Conservation (phyloP, 106 monocot genomes). For the Chionographis japonica region DNA sequence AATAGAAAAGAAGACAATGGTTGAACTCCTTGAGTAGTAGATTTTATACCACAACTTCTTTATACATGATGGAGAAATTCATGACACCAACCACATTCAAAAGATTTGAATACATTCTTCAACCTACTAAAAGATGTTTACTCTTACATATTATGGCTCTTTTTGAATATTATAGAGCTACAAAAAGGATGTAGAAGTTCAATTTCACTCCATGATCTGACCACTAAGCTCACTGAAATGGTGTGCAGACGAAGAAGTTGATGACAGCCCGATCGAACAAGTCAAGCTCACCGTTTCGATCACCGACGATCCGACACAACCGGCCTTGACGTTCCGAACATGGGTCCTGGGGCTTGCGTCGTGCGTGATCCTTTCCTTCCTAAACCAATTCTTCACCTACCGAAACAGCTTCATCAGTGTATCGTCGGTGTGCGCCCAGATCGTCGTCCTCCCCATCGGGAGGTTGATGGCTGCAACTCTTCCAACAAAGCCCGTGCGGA, state of each 20-base stretch:
- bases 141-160: too few relatives aligned
- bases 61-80: too few relatives aligned
- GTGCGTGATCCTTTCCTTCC: constrained; percentile 14
- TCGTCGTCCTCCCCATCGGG: background rate
- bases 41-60: too few relatives aligned
- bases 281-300: constrained; percentile 17
- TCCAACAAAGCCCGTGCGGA: background rate
- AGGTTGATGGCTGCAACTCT: constrained; percentile 10
- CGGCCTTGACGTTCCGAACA: constrained; percentile 19
- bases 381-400: constrained; percentile 15
- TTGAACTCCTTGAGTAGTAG: too few relatives aligned
- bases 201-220: too few relatives aligned
- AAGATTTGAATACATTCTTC: too few relatives aligned
- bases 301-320: background rate
- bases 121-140: too few relatives aligned
- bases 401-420: constrained; percentile 2
- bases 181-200: too few relatives aligned
- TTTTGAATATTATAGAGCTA: too few relatives aligned
- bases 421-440: constrained; percentile 3
- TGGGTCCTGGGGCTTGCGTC: constrained; percentile 13
- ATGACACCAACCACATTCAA: too few relatives aligned
- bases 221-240: too few relatives aligned
- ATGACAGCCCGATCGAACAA: constrained; percentile 18
- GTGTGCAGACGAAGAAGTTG: background rate
- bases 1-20: too few relatives aligned